Conservation (phyloP, 2,329 filamentous ascomycete genomes). For the Chaetomiaceae sp. region DNA sequence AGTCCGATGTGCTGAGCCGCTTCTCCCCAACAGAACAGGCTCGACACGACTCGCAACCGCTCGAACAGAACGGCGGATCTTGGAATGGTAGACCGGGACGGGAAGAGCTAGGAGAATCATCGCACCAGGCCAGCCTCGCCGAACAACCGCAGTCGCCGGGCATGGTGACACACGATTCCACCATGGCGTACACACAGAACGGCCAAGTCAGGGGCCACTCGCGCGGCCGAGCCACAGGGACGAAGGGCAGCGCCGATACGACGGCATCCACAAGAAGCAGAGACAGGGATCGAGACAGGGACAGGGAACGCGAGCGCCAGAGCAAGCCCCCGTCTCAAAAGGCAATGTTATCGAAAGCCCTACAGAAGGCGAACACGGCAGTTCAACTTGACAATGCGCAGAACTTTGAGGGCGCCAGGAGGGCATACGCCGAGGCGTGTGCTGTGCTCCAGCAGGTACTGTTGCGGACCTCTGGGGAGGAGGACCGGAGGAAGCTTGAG, state of each 20-base stretch:
- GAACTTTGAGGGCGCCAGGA: conserved; percentile 86
- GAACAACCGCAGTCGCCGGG: conserved; percentile 23
- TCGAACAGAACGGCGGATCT: conserved; percentile 15
- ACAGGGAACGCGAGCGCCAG: conserved; percentile 12
- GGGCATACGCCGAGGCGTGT: conserved; percentile 89
- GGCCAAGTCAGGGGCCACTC: conserved; percentile 38
- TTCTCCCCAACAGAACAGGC: conserved; percentile 13
- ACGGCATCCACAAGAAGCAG: conserved; percentile 34
- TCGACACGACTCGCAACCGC: conserved; percentile 6
- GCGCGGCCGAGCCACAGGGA: conserved; percentile 42
- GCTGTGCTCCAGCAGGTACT: conserved; percentile 83
- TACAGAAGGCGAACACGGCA: conserved; percentile 93
- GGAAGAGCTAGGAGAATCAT: conserved; percentile 22
- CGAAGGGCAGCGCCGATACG: conserved; percentile 44
- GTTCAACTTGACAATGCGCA: conserved; percentile 94
- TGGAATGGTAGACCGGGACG: conserved; percentile 27
- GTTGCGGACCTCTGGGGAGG: conserved; percentile 73
- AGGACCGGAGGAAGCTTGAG: conserved; percentile 86
- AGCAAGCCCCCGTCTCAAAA: conserved; percentile 69
- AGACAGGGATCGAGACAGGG: conserved; percentile 13
- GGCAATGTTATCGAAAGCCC: conserved; percentile 90
- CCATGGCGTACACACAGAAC: conserved; percentile 35
- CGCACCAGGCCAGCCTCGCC: conserved; percentile 12
- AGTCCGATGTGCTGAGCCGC: conserved; percentile 19
- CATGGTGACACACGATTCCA: conserved; percentile 17